phyloP scores from a whole-genome alignment of 352 stramenopile genomes.

The Globisporangium polare region DNA sequence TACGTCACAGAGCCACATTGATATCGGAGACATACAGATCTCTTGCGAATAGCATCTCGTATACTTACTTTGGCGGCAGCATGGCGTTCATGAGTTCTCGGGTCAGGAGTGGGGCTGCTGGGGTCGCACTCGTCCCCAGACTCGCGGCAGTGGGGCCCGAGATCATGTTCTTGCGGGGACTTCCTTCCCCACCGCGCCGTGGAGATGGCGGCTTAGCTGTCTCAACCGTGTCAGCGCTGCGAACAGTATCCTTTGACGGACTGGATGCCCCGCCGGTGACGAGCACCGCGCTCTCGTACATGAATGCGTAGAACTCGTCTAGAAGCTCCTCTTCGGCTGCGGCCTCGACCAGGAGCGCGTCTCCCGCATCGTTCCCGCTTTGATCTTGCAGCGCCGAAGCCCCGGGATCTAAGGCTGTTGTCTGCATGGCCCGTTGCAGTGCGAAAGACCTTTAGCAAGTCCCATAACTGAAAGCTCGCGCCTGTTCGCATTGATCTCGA shows the following conservation, averaged over 20 bases:
- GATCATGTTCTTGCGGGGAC: conserved; percentile 17
- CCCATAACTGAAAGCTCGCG: too few species aligned
- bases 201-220: conserved; percentile 16
- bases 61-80: conserved; percentile 68
- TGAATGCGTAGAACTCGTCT: conserved; percentile 60
- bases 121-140: conserved; percentile 12
- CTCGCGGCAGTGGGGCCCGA: conserved; percentile 8
- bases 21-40: too few species aligned
- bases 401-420: not conserved
- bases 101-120: conserved; percentile 19
- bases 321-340: conserved; percentile 32
- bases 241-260: conserved; percentile 19
- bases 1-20: conserved; percentile 11
- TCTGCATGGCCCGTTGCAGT: not conserved
- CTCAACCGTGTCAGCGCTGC: not conserved
- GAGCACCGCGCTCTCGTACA: conserved; percentile 52
- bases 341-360: conserved; percentile 13
- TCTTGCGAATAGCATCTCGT: too few species aligned
- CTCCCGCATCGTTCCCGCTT: conserved; percentile 1
- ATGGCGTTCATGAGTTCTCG: conserved; percentile 66
- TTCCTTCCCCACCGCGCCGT: conserved; percentile 12
- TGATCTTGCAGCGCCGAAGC: not conserved
- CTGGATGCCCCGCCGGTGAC: conserved; percentile 24
- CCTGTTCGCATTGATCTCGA: too few species aligned
- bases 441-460: too few species aligned